These are phyloP conservation scores for Clarireedia paspali DNA, from an alignment of 2,329 filamentous ascomycete species.

Conservation along the genomic window DNA sequence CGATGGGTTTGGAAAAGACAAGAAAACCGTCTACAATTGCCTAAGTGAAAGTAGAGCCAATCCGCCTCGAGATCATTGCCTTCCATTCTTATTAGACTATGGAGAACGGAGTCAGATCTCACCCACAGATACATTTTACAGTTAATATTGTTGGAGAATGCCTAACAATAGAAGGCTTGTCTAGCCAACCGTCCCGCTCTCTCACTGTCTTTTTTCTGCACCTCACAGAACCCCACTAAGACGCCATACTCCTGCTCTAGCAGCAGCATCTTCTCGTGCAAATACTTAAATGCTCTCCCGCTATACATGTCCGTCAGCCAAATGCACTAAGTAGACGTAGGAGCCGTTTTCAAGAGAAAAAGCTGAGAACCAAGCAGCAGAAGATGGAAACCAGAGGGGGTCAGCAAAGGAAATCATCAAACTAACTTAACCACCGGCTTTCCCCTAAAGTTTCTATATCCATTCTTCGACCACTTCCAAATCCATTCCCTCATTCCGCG, in stretches of 20 bases:
- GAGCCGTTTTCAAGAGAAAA: background rate
- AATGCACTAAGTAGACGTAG: background rate
- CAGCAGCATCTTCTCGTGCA: background rate
- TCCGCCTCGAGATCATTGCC: too few relatives aligned
- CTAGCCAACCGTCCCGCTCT: background rate
- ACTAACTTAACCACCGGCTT: background rate
- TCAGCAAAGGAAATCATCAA: background rate
- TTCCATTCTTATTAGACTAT: too few relatives aligned
- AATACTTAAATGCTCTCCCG: background rate
- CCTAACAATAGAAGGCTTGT: background rate
- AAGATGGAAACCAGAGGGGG: background rate
- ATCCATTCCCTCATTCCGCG: slow-evolving; percentile 8
- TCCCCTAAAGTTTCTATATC: background rate
- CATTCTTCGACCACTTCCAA: slow-evolving; percentile 14
- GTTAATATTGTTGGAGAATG: too few relatives aligned
- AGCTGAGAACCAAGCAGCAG: background rate
- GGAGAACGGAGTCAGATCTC: too few relatives aligned
- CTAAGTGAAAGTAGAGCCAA: too few relatives aligned
- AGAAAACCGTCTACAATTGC: too few relatives aligned
- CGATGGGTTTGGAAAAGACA: too few relatives aligned
- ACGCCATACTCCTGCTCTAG: background rate
- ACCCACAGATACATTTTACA: too few relatives aligned
- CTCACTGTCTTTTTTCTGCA: background rate
- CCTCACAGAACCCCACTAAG: background rate
- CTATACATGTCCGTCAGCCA: background rate